Evolutionary conservation across 1,284 basidiomycete genomes (phyloP), one percentile per base, ranked within the genome.

Genomic region (Austroboletus niveus): DNA sequence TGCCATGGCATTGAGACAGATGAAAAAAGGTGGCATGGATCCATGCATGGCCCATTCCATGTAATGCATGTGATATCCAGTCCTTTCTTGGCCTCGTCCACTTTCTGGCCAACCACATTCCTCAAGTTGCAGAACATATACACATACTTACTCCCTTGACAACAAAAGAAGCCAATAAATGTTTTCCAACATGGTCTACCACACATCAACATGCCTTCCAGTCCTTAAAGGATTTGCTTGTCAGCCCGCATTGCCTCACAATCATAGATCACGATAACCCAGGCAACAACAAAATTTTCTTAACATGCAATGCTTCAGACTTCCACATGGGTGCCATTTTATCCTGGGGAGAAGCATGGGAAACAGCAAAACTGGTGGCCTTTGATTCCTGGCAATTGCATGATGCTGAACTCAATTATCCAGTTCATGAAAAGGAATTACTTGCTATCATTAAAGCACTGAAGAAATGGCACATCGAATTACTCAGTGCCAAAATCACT

Each of bases 251-350:
- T 4, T 41, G 22, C 14, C 40, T 41, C 8, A 41, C 22, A 0
- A 60, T 57, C 0, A 52, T 54, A 24, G 58, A 72, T 47, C 70
- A 75, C 42, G 51, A 68, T 0, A 57, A 70, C 20, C 51, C 59
- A 0, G 59, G 59, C 7, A 41, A 58, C 0, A 69, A 75, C 34
- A 49, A 64, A 0, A 71, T 76, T 6, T 77, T 71, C 48, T 46
- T 77, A 0, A 72, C 69, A 0, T 64, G 60, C 0, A 69, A 78
- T 50, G 70, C 73, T 0, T 70, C 66, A 9, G 61, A 74, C 2
- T 41, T 42, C 0, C 38, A 62, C 0, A 69, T 68, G 0, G 72
- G 76, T 0, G 69, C 68, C 0, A 59, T 75, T 0, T 56, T 76
- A 0, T 64, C 61, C 0, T 72, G 65, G 52, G 70, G 71, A 0